Percentiles rank a stretch among this genome's conserved stretches.
These are phyloP conservation scores for Alternaria ventricosa DNA, from an alignment of 2,329 filamentous ascomycete species.

Conservation along the genomic window DNA sequence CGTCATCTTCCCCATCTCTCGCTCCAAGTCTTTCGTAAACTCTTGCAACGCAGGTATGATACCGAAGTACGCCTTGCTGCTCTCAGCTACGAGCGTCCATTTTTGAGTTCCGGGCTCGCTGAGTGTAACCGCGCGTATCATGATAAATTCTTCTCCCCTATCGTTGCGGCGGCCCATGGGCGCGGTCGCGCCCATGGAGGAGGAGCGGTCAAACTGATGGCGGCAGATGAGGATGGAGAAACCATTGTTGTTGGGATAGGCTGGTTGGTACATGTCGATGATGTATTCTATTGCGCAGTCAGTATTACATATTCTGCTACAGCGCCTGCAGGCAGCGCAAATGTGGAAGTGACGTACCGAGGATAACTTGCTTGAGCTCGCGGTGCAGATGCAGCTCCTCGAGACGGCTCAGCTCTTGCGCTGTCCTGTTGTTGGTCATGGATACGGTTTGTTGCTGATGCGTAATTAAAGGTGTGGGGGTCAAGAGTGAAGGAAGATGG, in stretches of 20 bases:
- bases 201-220: background rate
- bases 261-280: background rate
- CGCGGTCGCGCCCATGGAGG: background rate
- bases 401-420: background rate
- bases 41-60: slow-evolving; percentile 4
- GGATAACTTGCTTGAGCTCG: background rate
- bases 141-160: background rate
- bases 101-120: background rate
- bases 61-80: background rate
- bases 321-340: background rate
- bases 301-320: background rate
- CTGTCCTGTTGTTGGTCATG: background rate
- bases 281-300: background rate
- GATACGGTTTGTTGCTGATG: background rate
- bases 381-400: background rate
- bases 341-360: background rate
- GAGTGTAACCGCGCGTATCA: background rate
- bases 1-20: background rate
- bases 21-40: slow-evolving; percentile 7
- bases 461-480: background rate
- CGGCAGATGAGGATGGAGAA: slow-evolving; percentile 7
- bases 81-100: slow-evolving; percentile 6
- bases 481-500: background rate
- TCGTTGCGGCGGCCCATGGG: background rate
- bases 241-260: background rate